Conservation (phyloP, 352 stramenopile species). For the Blastocystis sp. region DNA sequence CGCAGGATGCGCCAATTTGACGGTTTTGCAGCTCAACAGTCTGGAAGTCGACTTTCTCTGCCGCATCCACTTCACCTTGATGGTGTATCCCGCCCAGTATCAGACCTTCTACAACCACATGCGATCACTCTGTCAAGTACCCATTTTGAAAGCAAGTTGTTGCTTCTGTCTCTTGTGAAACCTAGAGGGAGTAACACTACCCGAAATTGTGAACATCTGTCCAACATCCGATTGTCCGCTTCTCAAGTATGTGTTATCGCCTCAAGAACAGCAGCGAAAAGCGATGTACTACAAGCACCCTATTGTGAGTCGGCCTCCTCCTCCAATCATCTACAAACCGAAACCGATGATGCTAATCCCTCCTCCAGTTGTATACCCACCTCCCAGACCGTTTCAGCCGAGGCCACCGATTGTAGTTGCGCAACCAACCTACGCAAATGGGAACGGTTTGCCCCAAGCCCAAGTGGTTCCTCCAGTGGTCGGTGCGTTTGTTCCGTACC, state of each 20-base stretch:
- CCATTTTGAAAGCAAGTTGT: not conserved
- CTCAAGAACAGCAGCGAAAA: not conserved
- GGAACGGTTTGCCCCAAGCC: no score
- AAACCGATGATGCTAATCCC: not conserved
- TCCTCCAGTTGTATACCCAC: not conserved
- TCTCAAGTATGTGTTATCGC: slow-evolving; percentile 25
- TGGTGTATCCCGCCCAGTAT: slow-evolving; percentile 3
- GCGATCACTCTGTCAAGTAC: not conserved
- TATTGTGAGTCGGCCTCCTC: not conserved
- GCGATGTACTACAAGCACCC: not conserved
- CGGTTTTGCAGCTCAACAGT: not conserved
- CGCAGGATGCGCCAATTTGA: slow-evolving; percentile 5
- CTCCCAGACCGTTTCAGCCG: not conserved
- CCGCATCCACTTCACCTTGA: slow-evolving; percentile 17
- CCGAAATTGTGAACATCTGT: not conserved
- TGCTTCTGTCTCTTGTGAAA: not conserved
- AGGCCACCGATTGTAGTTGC: not conserved
- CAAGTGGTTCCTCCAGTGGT: no score
- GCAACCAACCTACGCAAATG: not conserved
- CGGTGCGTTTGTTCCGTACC: no score
- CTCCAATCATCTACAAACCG: not conserved
- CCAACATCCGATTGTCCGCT: not conserved
- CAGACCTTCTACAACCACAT: slow-evolving; percentile 6
- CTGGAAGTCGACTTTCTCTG: slow-evolving; percentile 39
- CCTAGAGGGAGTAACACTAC: not conserved